Base-by-base conservation (phyloP, 495 filamentous ascomycete genomes). In the Penicillium manginii region DNA sequence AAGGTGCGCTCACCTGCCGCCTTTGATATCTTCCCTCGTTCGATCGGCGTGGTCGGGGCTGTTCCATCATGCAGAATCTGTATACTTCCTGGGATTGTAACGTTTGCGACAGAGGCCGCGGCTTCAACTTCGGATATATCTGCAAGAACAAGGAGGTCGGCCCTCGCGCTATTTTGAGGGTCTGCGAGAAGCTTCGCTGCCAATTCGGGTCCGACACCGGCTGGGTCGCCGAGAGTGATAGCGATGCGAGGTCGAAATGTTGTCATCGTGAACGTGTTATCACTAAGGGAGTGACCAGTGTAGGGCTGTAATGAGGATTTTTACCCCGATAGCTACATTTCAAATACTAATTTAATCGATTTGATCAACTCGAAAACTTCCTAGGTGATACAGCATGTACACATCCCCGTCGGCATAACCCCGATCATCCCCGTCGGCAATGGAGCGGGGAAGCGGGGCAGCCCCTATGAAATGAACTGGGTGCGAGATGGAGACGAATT, bases 141-240 rank as follows among this genome's bases (percentile, higher is more conserved):
- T 8, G 57, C 51, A 18, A 60, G 51, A 14, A 60, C 29, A 50
- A 55, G 33, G 12, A 60, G 15, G 11, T 50, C 45, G 6, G 52
- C 51, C 10, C 57, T 8, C 43, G n/a, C n/a, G 4, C 12, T 14
- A 40, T 60, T 55, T 17, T n/a, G 18, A 2, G 57, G 57, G 22
- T 60, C 32, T 12, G 39, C 31, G n/a, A 60, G 39, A n/a, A 60
- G 51, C 52, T 55, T 60, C 11, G 51, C 51, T 14, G 43, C 43
- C 12, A 60, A 42, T 33, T 55, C 57, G 12, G 57, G 57, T 3
- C 57, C 57, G 12, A 55, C 29, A 11, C 57, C 52, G 42, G 57
- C 21, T 49, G 57, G 57, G 17, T 60, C 57, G 22, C 57, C 57
- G 15, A 59, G 23, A 2, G 57, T 59, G 40, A 54, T 15, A 12